A percentile compares a stretch with the other conserved stretches of the same genome.
Evolutionary conservation across 2,329 filamentous ascomycete genomes (phyloP).

Genomic region (Pestalotiopsis sp.): DNA sequence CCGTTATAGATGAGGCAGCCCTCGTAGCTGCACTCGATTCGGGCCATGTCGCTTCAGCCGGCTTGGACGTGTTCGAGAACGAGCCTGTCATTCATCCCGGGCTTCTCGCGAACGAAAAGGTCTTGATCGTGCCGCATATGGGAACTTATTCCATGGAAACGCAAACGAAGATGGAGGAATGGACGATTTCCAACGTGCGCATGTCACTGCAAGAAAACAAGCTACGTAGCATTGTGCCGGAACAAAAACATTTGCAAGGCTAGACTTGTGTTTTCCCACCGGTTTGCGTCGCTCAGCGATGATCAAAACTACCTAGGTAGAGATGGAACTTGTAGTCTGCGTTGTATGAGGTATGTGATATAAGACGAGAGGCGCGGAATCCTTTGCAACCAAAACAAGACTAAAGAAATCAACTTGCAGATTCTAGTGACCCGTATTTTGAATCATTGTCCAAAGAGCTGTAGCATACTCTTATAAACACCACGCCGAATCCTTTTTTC

Average conservation of each 20-base stretch:
- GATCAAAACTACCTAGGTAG: neutral
- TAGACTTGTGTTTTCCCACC: neutral
- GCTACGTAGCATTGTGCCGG: conserved; percentile 70
- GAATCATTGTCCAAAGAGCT: too few species aligned
- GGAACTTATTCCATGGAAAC: conserved; percentile 78
- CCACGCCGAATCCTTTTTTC: too few species aligned
- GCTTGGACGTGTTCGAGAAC: conserved; percentile 82
- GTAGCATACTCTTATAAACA: too few species aligned
- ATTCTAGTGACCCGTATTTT: neutral
- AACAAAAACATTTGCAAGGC: conserved; percentile 52
- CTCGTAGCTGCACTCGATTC: conserved; percentile 72
- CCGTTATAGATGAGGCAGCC: conserved; percentile 79
- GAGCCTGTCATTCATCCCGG: conserved; percentile 78
- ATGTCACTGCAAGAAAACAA: conserved; percentile 62
- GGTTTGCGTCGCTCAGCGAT: neutral
- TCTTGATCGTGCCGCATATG: conserved; percentile 82
- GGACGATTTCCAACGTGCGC: conserved; percentile 71
- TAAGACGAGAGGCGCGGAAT: too few species aligned
- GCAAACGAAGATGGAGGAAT: conserved; percentile 71
- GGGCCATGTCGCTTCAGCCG: conserved; percentile 70
- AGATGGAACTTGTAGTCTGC: neutral
- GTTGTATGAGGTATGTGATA: too few species aligned
- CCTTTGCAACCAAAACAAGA: too few species aligned
- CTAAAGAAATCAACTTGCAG: too few species aligned
- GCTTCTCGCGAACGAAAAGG: conserved; percentile 68